Evolutionary conservation across 2,329 filamentous ascomycete genomes (phyloP).

Genomic region (Neonectria coccinea): DNA sequence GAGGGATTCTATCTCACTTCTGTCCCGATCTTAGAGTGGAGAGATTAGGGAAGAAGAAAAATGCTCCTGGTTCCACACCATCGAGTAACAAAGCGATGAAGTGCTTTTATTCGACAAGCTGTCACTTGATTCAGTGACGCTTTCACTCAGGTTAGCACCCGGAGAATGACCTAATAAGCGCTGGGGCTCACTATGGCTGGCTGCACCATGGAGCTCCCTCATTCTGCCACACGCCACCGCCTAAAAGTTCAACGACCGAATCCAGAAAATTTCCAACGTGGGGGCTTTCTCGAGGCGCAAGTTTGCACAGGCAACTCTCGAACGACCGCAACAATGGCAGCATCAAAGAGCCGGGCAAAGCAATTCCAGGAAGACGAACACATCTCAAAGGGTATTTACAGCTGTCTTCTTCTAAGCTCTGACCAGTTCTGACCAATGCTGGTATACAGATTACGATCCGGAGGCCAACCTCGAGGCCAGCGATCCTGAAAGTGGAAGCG

Average conservation of each 20-base stretch:
- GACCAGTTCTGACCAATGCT: constrained; percentile 26
- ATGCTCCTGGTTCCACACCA: neutral
- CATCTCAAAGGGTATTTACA: constrained; percentile 66
- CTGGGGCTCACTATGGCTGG: constrained; percentile 5
- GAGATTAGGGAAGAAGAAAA: neutral
- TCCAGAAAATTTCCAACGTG: constrained; percentile 52
- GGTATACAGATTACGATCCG: constrained; percentile 78
- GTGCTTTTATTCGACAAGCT: neutral
- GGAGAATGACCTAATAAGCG: neutral
- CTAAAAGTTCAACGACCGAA: constrained; percentile 59
- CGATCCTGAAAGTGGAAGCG: constrained; percentile 64
- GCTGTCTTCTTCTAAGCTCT: neutral
- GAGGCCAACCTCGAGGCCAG: constrained; percentile 73
- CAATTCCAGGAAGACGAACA: constrained; percentile 73
- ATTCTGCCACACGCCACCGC: constrained; percentile 62
- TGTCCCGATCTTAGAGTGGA: neutral
- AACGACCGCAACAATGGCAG: constrained; percentile 60
- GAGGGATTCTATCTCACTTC: neutral
- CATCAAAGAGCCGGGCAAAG: constrained; percentile 65
- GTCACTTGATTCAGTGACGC: neutral
- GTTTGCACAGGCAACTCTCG: constrained; percentile 30
- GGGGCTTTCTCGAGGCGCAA: constrained; percentile 38
- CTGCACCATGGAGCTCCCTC: neutral
- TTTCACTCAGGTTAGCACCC: constrained; percentile 5
- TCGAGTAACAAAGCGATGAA: neutral